Evolutionary conservation across 2,329 filamentous ascomycete species (phyloP), one percentile per base, ranked within the genome.

Genomic region (Diaporthe sp.): DNA sequence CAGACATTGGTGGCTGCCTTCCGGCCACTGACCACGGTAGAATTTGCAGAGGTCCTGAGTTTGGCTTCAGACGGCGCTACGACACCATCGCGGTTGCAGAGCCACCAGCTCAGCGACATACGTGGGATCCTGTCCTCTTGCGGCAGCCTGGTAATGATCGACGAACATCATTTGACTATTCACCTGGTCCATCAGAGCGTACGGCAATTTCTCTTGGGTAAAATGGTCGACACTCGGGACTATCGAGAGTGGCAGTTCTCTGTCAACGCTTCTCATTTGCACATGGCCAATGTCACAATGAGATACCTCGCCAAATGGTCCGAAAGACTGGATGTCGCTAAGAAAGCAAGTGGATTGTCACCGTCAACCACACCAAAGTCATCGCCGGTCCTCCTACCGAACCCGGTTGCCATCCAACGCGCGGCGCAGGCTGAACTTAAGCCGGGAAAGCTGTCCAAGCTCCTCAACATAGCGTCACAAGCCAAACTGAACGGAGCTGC

Each of bases 221-320:
- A 61, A 22, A 61, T 61, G 7, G 22, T 22, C 19, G 58, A 61
- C 22, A 44, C 58, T 10, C 25, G 44, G 12, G 58, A 44, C 17
- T 61, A 61, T 8, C n/a, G 15, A 13, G 58, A 61, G 19, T 61
- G 58, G 58, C 58, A 61, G 15, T 61, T 61, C 37, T 42, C 58
- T 30, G 37, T 37, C 25, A 37, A 61, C 2, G 27, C 25, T 19
- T n/a, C 58, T 30, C 37, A 61, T 22, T 30, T 61, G 17, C n/a
- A 44, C 22, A 61, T 61, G 58, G 58, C 58, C 15, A 12, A 8
- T 7, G 2, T 61, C 4, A 27, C 58, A 22, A 61, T 61, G 58
- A 44, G 25, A 22, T 61, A 61, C 19, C 37, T 61, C 10, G 42
- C 8, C 8, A 22, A 12, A 61, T 61, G 58, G 58, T 19, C 15